Evolutionary conservation across 208 protist species (phyloP).

Genomic region (Acanthamoeba healyi): DNA sequence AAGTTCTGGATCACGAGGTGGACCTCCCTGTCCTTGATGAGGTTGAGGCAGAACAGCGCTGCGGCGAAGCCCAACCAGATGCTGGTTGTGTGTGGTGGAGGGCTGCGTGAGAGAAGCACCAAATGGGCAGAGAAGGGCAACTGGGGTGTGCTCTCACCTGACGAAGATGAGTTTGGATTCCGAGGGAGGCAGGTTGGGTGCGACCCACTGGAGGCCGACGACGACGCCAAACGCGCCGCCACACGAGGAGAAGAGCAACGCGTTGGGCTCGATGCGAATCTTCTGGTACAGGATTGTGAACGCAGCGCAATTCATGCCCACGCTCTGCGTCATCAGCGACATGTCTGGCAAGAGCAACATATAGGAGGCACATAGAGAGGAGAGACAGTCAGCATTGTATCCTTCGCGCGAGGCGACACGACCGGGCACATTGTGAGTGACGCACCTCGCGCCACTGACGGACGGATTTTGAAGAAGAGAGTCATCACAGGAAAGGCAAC

Average conservation of each 20-base stretch:
- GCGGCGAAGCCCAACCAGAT: conserved; percentile 60
- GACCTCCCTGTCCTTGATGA: conserved; percentile 66
- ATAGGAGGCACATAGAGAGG: background rate
- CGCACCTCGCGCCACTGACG: conserved; percentile 41
- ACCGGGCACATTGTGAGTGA: too few relatives aligned
- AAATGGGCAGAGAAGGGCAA: too few relatives aligned
- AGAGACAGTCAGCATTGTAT: background rate
- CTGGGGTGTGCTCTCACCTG: background rate
- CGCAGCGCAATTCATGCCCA: conserved; percentile 75
- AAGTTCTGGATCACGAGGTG: conserved; percentile 60
- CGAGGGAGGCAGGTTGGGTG: conserved; percentile 8
- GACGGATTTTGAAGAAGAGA: conserved; percentile 60
- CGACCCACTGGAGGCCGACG: conserved; percentile 48
- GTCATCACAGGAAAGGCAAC: conserved; percentile 79
- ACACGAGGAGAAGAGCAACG: conserved; percentile 60
- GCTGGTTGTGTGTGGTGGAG: background rate
- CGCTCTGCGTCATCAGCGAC: conserved; percentile 78
- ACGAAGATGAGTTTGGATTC: conserved; percentile 61
- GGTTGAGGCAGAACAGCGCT: conserved; percentile 49
- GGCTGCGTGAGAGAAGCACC: too few relatives aligned
- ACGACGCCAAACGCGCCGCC: conserved; percentile 59
- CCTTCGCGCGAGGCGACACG: too few relatives aligned
- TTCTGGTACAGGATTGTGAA: conserved; percentile 78
- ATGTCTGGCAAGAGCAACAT: conserved; percentile 49
- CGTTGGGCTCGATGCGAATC: conserved; percentile 55